Conservation (phyloP, 306 rosid species). For the Comarum palustre region DNA sequence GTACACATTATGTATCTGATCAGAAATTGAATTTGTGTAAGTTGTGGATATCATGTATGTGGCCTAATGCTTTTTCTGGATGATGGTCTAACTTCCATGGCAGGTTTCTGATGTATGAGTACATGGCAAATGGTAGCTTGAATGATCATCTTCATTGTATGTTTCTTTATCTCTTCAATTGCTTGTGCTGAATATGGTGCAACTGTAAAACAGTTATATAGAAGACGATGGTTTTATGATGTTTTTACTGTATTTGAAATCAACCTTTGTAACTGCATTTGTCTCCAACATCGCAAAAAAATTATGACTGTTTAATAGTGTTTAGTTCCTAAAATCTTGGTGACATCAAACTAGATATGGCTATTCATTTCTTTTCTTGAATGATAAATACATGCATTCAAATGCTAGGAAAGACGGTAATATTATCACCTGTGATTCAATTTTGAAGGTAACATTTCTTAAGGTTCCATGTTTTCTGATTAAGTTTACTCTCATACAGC, state of each 20-base stretch:
- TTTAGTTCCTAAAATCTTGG: neutral
- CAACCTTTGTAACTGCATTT: neutral
- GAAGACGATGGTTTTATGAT: neutral
- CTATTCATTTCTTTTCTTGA: neutral
- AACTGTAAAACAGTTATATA: neutral
- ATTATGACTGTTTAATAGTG: neutral
- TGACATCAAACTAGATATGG: neutral
- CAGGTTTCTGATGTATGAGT: conserved; percentile 93
- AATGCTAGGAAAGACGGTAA: neutral
- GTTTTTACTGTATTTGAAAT: conserved; percentile 4
- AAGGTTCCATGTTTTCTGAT: conserved; percentile 20
- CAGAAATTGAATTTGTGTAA: neutral
- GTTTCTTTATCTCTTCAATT: conserved; percentile 38
- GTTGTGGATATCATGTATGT: conserved; percentile 22
- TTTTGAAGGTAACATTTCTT: neutral
- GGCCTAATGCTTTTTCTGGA: conserved; percentile 25
- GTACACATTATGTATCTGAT: conserved; percentile 32
- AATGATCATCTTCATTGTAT: conserved; percentile 98
- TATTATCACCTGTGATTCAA: conserved; percentile 3
- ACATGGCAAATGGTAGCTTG: conserved; percentile 98
- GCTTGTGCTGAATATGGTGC: neutral
- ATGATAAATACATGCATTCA: neutral
- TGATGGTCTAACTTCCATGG: conserved; percentile 22
- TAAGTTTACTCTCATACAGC: conserved; percentile 43
- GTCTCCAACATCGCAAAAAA: neutral